Base-by-base conservation (phyloP, 1,284 basidiomycete genomes). In the Ustilago sp. region DNA sequence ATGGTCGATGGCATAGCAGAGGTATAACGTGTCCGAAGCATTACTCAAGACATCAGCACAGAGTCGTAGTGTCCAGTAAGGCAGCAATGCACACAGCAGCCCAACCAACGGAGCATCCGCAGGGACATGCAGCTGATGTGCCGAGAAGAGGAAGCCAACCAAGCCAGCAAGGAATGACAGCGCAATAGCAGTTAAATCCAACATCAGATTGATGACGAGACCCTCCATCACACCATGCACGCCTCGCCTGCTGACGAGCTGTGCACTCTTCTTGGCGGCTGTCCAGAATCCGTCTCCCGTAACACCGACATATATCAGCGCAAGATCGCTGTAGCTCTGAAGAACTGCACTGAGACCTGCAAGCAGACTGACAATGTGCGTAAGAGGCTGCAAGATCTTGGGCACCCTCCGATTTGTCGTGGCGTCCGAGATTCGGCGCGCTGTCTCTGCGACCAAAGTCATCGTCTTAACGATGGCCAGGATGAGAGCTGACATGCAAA, bases 1-100 rank as follows among this genome's bases (percentile, higher is more conserved):
- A 76, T 91, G 91, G 83, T 95, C 94, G 60, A 95, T 93, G 79
- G 93, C 93, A 83, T 94, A 94, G 82, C 94, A 95, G 47, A 95
- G 89, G 83, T 94, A 95, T 59, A 95, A 83, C 2, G 93, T 92
- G 82, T 95, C 94, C 65, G 93, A 68, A 11, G 91, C 91, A 85
- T 95, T 93, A 72, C 90, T 90, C 36, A 95, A 89, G 4, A 94
- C 88, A 5, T 93, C 93, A 6, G 93, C 90, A 70, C 93, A 93
- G 71, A 94, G 94, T 80, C 92, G 84, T 8, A 93, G 91, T 13
- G 94, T 93, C 43, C 94, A 88, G 17, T 92, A 93, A 0, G 93
- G 94, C 5, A 94, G 90, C 4, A 90, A 90, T 2, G 92, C 93
- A 43, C 92, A 93, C 4, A 95, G 88, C 28, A 95, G 76, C 0